Evolutionary conservation across 176 grass and related monocot genomes (phyloP), one percentile per base, ranked within the genome.

Genomic region (Cenchrus fungigraminus): DNA sequence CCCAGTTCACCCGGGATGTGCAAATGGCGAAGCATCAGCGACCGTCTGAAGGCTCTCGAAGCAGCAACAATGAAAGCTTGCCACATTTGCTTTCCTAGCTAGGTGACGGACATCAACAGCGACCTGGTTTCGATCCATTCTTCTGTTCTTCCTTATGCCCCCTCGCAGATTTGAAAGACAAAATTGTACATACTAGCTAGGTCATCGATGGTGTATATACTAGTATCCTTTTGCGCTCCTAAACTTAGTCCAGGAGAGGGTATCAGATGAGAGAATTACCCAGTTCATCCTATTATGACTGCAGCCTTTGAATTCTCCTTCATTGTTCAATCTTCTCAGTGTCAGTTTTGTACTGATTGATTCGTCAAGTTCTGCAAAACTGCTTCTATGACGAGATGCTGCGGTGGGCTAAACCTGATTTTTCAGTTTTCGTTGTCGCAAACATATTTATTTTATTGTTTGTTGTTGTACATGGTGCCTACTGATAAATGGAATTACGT

Each of bases 1-100:
- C 91, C 54, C 97, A 99, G 2, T 94, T 94, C 79, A 76, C 86
- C 6, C 76, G 96, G 47, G 93, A 98, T 9, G 79, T 96, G 84
- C 97, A 99, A 78, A 86, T 99, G 93, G 57, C 75, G 3, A 98
- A 95, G 86, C 91, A 93, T 73, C 91, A 98, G 62, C 83, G 78
- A 2, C 74, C 84, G 15, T 89, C 86, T 58, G 95, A 98, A 45
- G 75, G 79, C 45, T 81, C 89, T 73, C 85, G 89, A 32, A 85
- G 82, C 44, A 79, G 74, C 71, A 87, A 69, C 32, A 70, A 47
- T 8, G 92, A 88, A 78, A 83, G 76, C 82, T 66, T 73, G 0
- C 90, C 89, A 0, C 81, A 82, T 85, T 72, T 91, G 57, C 87
- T 87, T 68, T 77, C 87, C 50, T 80, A 81, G 77, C 28, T 56